phyloP scores from a whole-genome alignment of 2,329 filamentous ascomycete species.

The Fusarium phyllophilum region DNA sequence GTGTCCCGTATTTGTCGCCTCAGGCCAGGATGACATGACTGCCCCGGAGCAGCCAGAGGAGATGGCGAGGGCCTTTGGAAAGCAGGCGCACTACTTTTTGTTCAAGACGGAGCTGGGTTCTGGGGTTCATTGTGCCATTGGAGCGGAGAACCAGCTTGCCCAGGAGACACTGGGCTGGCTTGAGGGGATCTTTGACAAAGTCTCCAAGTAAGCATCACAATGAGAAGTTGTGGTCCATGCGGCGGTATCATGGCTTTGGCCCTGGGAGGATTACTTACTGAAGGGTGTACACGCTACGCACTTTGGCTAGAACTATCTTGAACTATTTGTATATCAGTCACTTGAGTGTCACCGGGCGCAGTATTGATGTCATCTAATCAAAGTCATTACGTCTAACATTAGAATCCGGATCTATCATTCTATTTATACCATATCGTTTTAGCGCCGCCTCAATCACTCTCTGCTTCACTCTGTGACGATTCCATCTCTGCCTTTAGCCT shows the following conservation, averaged over 20 bases:
- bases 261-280: rapidly evolving
- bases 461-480: not conserved
- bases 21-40: not conserved
- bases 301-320: not conserved
- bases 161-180: not conserved
- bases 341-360: not conserved
- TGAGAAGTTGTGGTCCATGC: rapidly evolving
- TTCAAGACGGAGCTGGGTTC: not conserved
- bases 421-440: not conserved
- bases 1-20: not conserved
- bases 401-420: not conserved
- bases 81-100: not conserved
- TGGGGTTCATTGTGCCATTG: not conserved
- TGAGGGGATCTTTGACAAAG: not conserved
- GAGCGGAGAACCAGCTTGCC: not conserved
- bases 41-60: not conserved
- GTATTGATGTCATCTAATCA: rapidly evolving
- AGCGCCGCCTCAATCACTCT: not conserved
- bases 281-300: too few species aligned
- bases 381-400: not conserved
- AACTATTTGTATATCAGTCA: too few species aligned
- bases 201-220: rapidly evolving
- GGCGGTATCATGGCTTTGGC: not conserved
- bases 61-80: not conserved
- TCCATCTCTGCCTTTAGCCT: conserved; percentile 11